A percentile compares a stretch with the other conserved stretches of the same genome.
Evolutionary conservation across 2,329 filamentous ascomycete species (phyloP).

Genomic region (Trichoderma gracile): DNA sequence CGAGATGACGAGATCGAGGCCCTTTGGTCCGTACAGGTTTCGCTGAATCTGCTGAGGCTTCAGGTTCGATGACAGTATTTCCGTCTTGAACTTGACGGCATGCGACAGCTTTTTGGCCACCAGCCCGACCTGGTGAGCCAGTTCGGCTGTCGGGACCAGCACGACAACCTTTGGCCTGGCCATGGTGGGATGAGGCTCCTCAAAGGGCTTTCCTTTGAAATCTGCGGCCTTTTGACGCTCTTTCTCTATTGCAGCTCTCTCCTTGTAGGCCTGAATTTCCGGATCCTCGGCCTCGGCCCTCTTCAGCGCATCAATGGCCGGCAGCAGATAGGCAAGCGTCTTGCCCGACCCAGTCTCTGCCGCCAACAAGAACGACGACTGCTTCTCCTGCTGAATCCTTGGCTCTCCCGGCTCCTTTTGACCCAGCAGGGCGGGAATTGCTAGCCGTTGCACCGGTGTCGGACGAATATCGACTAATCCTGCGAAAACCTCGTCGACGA

Average conservation of each 20-base stretch:
- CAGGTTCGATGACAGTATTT: conserved; percentile 76
- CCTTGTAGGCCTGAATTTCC: conserved; percentile 58
- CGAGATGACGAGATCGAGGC: conserved; percentile 81
- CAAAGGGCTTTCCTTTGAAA: conserved; percentile 63
- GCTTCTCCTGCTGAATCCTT: conserved; percentile 45
- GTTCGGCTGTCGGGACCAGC: conserved; percentile 86
- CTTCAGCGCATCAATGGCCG: conserved; percentile 83
- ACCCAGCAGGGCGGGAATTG: conserved; percentile 78
- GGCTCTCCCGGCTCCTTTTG: conserved; percentile 41
- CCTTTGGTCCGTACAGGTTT: conserved; percentile 75
- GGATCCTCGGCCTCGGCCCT: conserved; percentile 64
- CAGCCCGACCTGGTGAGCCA: conserved; percentile 81
- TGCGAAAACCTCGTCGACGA: conserved; percentile 71
- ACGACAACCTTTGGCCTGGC: conserved; percentile 82
- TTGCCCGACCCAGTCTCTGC: conserved; percentile 98
- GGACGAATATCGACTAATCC: conserved; percentile 74
- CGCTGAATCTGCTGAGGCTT: conserved; percentile 78
- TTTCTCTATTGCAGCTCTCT: conserved; percentile 56
- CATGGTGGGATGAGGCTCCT: conserved; percentile 70
- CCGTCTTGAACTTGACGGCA: conserved; percentile 81
- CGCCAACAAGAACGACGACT: conserved; percentile 70
- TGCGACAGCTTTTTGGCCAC: conserved; percentile 84
- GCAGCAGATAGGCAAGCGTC: conserved; percentile 88
- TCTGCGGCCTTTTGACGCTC: conserved; percentile 55
- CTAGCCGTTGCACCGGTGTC: conserved; percentile 85